Evolutionary conservation across 2,329 filamentous ascomycete genomes (phyloP).

Genomic region (Fusarium circinatum): DNA sequence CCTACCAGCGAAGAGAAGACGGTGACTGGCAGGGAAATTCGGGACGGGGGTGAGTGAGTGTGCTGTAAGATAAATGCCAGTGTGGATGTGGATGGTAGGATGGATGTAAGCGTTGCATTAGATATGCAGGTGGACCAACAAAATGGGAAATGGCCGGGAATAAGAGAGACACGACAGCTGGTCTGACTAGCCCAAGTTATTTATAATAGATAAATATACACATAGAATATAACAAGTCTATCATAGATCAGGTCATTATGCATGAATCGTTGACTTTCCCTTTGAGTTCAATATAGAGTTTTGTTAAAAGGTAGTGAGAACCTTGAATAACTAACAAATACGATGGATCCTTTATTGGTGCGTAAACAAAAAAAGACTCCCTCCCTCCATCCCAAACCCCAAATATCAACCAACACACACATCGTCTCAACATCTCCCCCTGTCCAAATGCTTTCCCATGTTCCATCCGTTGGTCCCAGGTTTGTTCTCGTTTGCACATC

Average conservation of each 20-base stretch:
- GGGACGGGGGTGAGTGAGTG: background rate
- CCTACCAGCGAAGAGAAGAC: slow-evolving; percentile 25
- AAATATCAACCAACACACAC: slow-evolving; percentile 13
- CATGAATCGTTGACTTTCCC: background rate
- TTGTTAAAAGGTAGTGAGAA: background rate
- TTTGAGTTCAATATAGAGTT: fast-evolving
- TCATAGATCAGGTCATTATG: background rate
- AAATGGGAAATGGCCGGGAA: background rate
- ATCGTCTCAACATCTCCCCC: background rate
- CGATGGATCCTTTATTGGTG: slow-evolving; percentile 7
- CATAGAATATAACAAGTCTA: background rate
- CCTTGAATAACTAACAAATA: background rate
- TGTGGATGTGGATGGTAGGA: background rate
- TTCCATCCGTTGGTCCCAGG: slow-evolving; percentile 16
- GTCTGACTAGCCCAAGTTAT: background rate
- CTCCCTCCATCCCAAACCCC: background rate
- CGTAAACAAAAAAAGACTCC: background rate
- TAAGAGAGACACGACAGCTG: background rate
- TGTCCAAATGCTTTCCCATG: background rate
- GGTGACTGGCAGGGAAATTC: background rate
- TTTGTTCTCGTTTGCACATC: background rate
- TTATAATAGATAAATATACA: background rate
- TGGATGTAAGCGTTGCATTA: background rate
- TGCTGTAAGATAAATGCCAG: background rate
- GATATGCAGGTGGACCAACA: background rate